These are phyloP conservation scores for Termitomyces sp. DNA, from an alignment of 768 basidiomycete species.

Conservation along the genomic window DNA sequence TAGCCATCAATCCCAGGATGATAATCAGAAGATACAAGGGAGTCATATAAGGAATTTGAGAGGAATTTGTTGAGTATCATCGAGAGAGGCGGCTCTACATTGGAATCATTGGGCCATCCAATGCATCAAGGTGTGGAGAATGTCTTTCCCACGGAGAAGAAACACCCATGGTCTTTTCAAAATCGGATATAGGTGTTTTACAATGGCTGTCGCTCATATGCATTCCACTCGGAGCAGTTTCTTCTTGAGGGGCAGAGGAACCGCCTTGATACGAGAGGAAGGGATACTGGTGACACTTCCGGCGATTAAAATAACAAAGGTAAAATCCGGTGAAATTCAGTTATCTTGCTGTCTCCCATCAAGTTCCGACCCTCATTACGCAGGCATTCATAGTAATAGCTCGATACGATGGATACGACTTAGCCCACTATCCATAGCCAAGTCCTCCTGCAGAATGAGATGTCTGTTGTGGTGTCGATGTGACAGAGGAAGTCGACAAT, in stretches of 20 bases:
- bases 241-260: conserved; percentile 52
- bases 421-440: conserved; percentile 52
- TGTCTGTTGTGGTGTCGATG: conserved; percentile 74
- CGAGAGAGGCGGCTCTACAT: too few relatives aligned
- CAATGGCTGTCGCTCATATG: conserved; percentile 81
- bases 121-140: too few relatives aligned
- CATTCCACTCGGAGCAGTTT: conserved; percentile 10
- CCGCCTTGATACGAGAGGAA: conserved; percentile 72
- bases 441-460: conserved; percentile 28
- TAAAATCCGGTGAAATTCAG: too few relatives aligned
- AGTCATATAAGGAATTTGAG: too few relatives aligned
- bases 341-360: background rate
- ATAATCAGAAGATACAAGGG: too few relatives aligned
- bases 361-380: background rate
- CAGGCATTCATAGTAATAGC: conserved; percentile 84
- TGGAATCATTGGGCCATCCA: too few relatives aligned
- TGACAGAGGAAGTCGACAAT: conserved; percentile 88
- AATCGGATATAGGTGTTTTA: conserved; percentile 83
- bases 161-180: too few relatives aligned
- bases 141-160: too few relatives aligned
- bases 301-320: conserved; percentile 96
- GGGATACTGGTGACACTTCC: conserved; percentile 78
- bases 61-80: too few relatives aligned
- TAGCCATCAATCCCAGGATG: too few relatives aligned
- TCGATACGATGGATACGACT: conserved; percentile 80